Percentiles rank a stretch among this genome's conserved stretches.
These are phyloP conservation scores for Escovopsis sp. DNA, from an alignment of 2,329 filamentous ascomycete genomes.

Conservation along the genomic window DNA sequence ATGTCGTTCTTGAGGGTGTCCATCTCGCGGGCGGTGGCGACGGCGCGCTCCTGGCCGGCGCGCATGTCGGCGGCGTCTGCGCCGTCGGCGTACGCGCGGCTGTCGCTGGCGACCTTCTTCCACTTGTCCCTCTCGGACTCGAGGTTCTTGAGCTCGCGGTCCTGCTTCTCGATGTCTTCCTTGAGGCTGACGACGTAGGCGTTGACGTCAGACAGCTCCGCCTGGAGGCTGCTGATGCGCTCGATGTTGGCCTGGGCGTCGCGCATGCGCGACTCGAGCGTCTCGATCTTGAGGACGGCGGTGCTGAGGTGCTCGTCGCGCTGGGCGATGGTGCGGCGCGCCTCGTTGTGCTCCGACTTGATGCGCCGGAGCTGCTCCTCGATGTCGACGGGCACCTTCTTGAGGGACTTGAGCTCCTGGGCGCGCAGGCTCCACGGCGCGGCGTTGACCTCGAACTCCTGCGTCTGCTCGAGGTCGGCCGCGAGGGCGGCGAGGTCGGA, in stretches of 20 bases:
- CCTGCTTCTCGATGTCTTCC: slow-evolving; percentile 52
- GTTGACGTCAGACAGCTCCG: slow-evolving; percentile 38
- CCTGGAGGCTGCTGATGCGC: slow-evolving; percentile 51
- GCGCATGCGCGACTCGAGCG: slow-evolving; percentile 74
- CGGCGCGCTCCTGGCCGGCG: slow-evolving; percentile 50
- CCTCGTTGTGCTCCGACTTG: slow-evolving; percentile 66
- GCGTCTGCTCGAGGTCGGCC: slow-evolving; percentile 54
- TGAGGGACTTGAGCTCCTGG: slow-evolving; percentile 67
- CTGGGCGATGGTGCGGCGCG: slow-evolving; percentile 54
- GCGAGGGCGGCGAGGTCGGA: slow-evolving; percentile 58
- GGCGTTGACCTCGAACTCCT: slow-evolving; percentile 62
- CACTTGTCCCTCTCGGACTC: slow-evolving; percentile 55
- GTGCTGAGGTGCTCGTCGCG: slow-evolving; percentile 78
- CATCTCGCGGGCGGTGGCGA: slow-evolving; percentile 58
- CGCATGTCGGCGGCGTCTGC: slow-evolving; percentile 36
- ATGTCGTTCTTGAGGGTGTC: slow-evolving; percentile 58
- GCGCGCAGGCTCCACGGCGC: slow-evolving; percentile 77
- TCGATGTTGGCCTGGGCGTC: slow-evolving; percentile 68
- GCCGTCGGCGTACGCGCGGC: slow-evolving; percentile 37
- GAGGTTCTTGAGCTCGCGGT: slow-evolving; percentile 48
- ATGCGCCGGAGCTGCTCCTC: slow-evolving; percentile 73
- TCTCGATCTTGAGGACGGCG: slow-evolving; percentile 80
- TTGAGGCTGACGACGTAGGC: slow-evolving; percentile 37
- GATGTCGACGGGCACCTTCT: slow-evolving; percentile 64
- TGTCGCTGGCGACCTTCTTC: slow-evolving; percentile 55